phyloP scores from a whole-genome alignment of 2,329 filamentous ascomycete species.

The Fusarium sp. region DNA sequence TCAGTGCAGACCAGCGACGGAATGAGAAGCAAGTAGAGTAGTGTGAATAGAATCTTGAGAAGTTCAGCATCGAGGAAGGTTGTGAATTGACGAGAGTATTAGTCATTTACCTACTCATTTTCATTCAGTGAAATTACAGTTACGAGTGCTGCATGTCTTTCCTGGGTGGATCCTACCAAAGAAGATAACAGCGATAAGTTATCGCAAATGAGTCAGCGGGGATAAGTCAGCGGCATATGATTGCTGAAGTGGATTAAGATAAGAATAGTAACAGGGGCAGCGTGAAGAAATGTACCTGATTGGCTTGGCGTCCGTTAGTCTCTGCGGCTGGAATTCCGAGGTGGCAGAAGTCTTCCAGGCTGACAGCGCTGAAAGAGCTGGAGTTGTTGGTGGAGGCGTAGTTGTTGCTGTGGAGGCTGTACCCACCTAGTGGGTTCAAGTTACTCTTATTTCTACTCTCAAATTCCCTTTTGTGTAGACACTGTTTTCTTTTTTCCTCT shows the following conservation, averaged over 20 bases:
- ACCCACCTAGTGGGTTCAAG: neutral
- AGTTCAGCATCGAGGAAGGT: too few relatives aligned
- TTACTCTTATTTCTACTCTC: neutral
- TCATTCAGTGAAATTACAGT: too few relatives aligned
- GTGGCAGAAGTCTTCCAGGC: neutral
- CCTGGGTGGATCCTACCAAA: neutral
- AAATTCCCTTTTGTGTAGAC: neutral
- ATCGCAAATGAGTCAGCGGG: neutral
- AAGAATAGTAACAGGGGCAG: neutral
- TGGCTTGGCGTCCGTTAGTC: neutral
- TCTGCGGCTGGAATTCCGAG: neutral
- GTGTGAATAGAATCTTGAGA: too few relatives aligned
- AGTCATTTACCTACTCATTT: too few relatives aligned
- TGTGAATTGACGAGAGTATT: too few relatives aligned
- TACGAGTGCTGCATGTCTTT: too few relatives aligned
- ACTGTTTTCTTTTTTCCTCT: neutral
- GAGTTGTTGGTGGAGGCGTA: neutral
- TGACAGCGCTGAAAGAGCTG: neutral
- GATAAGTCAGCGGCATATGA: neutral
- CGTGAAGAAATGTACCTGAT: fast-evolving
- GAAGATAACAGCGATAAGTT: neutral
- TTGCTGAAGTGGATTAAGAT: fast-evolving
- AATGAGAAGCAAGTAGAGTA: constrained; percentile 17
- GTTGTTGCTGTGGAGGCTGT: neutral
- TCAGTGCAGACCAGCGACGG: constrained; percentile 14